These are phyloP conservation scores for Tuber umbilicatum DNA, from an alignment of 495 filamentous ascomycete genomes.

Conservation along the genomic window DNA sequence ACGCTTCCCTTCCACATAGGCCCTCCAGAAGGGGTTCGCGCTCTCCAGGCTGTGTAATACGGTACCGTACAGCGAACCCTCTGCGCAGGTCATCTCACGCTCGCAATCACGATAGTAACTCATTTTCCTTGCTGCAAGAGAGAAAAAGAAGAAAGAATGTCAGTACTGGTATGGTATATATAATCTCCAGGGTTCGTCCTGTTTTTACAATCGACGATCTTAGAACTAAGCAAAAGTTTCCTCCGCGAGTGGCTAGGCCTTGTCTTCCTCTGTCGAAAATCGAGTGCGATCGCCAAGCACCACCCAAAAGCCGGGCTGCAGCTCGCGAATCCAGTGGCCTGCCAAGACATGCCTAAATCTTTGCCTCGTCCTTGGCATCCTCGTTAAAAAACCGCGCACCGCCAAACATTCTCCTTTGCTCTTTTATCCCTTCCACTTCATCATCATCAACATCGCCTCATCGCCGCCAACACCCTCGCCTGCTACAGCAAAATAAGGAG, in stretches of 20 bases:
- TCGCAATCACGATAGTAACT: not conserved
- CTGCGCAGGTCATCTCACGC: not conserved
- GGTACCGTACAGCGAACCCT: not conserved
- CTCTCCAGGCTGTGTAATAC: not conserved
- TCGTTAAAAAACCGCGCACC: not conserved
- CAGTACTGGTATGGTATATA: not conserved
- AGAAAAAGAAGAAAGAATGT: not conserved
- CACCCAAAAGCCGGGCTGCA: not conserved
- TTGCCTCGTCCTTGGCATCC: not conserved
- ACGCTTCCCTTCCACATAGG: not conserved
- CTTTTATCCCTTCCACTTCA: not conserved
- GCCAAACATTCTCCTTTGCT: slow-evolving; percentile 3
- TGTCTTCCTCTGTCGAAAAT: not conserved
- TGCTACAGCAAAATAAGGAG: not conserved
- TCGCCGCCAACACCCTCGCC: not conserved
- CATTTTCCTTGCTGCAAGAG: not conserved
- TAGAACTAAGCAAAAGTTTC: not conserved
- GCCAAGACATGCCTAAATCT: not conserved
- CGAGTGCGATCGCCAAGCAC: slow-evolving; percentile 5
- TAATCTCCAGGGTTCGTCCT: not conserved
- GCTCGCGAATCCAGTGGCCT: not conserved
- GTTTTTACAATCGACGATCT: not conserved
- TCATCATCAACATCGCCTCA: not conserved
- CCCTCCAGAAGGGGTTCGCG: not conserved
- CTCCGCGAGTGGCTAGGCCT: not conserved